Evolutionary conservation across 495 filamentous ascomycete species (phyloP).

Genomic region (Tuber magnatum): DNA sequence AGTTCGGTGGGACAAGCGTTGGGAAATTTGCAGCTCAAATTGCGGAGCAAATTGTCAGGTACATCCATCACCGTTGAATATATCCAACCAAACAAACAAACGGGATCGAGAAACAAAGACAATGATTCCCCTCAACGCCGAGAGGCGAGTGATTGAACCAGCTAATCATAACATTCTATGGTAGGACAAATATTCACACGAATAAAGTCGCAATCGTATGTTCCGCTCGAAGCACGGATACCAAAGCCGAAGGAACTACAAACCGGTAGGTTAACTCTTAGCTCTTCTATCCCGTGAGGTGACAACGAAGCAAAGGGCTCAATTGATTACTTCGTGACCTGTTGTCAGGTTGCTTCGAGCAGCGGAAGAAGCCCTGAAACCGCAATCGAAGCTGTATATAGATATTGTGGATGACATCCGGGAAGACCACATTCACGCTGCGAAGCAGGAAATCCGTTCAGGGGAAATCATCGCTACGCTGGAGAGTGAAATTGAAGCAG

Average conservation of each 20-base stretch:
- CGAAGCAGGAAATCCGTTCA: conserved; percentile 55
- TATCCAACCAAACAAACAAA: not conserved
- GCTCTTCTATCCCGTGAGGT: not conserved
- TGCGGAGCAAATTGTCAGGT: conserved; percentile 69
- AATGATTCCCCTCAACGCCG: not conserved
- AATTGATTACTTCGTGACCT: not conserved
- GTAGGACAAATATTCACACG: conserved; percentile 1
- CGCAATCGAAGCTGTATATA: conserved; percentile 53
- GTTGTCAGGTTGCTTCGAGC: conserved; percentile 58
- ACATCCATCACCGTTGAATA: not conserved
- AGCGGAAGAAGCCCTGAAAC: conserved; percentile 60
- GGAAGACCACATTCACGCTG: conserved; percentile 66
- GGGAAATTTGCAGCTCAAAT: conserved; percentile 69
- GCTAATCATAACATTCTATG: conserved; percentile 1
- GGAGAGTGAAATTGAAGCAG: conserved; percentile 57
- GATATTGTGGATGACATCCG: conserved; percentile 67
- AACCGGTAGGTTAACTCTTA: conserved; percentile 64
- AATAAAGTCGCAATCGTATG: conserved; percentile 81
- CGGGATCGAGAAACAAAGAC: not conserved
- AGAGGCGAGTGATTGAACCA: not conserved
- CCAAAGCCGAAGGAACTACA: conserved; percentile 89
- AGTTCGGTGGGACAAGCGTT: conserved; percentile 80
- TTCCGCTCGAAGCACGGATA: conserved; percentile 83
- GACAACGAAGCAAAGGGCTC: not conserved
- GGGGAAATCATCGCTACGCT: conserved; percentile 54